Percentiles rank a stretch among this genome's conserved stretches.
phyloP scores from a whole-genome alignment of 805 yeast species.

The Pichia membranifaciens region DNA sequence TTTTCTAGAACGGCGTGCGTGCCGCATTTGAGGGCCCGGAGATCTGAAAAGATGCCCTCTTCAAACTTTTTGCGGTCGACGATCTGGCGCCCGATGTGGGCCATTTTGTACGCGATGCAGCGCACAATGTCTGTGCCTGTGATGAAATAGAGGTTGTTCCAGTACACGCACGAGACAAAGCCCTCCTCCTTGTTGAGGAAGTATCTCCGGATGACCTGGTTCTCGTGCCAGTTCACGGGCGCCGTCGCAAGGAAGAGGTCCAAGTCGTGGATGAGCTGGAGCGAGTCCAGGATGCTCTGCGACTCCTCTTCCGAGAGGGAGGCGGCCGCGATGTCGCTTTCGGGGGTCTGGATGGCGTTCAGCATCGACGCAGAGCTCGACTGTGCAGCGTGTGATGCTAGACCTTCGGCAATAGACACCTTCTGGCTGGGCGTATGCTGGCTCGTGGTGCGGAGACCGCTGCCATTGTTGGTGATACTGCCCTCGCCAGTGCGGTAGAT shows the following conservation, averaged over 20 bases:
- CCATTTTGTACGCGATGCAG: constrained; percentile 81
- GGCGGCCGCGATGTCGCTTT: not conserved
- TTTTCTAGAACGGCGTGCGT: constrained; percentile 81
- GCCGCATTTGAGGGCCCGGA: constrained; percentile 80
- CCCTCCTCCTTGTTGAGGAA: constrained; percentile 84
- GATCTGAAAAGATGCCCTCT: constrained; percentile 91
- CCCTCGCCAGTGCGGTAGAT: not conserved
- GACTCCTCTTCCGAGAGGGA: not conserved
- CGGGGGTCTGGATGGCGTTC: not conserved
- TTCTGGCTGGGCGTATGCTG: constrained; percentile 1
- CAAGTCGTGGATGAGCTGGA: constrained; percentile 70
- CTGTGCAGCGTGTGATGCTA: not conserved
- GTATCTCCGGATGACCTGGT: constrained; percentile 81
- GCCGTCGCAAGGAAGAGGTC: constrained; percentile 88
- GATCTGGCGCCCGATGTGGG: constrained; percentile 82
- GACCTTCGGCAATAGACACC: not conserved
- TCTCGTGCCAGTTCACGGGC: constrained; percentile 89
- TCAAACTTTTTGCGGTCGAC: constrained; percentile 89
- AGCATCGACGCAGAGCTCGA: not conserved
- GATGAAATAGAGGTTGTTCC: constrained; percentile 85
- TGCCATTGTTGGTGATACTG: not conserved
- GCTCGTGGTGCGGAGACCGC: too few species aligned
- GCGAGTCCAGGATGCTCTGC: constrained; percentile 30
- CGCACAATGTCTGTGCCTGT: constrained; percentile 97
- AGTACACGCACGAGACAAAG: constrained; percentile 84